phyloP scores from a whole-genome alignment of 352 stramenopile genomes.

The Thalassiosira exigua region DNA sequence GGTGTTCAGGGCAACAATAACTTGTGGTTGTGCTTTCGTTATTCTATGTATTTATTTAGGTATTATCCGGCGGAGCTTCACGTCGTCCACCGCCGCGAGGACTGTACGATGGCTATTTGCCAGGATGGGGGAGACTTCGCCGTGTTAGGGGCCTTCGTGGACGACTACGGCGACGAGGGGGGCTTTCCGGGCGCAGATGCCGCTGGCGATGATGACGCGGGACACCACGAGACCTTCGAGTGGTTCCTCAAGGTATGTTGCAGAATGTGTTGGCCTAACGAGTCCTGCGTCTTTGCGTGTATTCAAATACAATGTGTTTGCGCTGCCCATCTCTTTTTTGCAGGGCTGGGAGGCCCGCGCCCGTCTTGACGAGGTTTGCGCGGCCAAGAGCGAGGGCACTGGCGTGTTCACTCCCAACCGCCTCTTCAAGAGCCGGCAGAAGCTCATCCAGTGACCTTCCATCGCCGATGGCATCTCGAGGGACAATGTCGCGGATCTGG shows the following conservation, averaged over 20 bases:
- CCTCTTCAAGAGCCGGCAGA: background rate
- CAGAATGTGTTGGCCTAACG: too few species aligned
- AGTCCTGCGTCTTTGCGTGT: too few species aligned
- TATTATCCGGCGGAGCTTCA: conserved; percentile 39
- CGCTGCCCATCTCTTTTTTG: too few species aligned
- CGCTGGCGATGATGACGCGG: background rate
- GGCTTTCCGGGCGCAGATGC: too few species aligned
- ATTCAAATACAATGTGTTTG: too few species aligned
- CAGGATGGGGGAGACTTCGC: too few species aligned
- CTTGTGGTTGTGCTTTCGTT: too few species aligned
- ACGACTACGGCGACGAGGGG: too few species aligned
- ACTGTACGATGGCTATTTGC: background rate
- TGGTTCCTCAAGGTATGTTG: too few species aligned
- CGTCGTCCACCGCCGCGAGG: conserved; percentile 19
- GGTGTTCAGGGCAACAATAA: too few species aligned
- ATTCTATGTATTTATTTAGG: too few species aligned
- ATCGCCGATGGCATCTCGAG: background rate
- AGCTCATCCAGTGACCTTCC: background rate
- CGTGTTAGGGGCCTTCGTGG: conserved; percentile 16
- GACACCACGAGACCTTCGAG: conserved; percentile 19
- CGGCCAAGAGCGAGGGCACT: background rate
- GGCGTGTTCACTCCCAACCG: background rate
- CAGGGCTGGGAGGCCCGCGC: conserved; percentile 23
- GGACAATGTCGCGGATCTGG: background rate
- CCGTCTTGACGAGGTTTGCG: background rate